Evolutionary conservation across 768 basidiomycete genomes (phyloP).

Genomic region (Naganishia onofrii): DNA sequence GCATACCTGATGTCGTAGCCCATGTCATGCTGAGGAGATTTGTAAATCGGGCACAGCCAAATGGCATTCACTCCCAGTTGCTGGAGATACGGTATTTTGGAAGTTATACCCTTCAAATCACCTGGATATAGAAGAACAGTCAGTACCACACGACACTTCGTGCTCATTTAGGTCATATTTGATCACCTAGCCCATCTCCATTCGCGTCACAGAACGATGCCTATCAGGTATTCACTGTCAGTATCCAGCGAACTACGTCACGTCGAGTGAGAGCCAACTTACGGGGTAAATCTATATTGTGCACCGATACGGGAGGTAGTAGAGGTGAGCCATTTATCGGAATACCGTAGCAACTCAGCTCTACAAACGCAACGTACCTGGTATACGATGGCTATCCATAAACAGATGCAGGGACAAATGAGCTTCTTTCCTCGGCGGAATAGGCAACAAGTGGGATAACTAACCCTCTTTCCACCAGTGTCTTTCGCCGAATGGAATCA

Average conservation of each 20-base stretch:
- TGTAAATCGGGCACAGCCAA: constrained; percentile 72
- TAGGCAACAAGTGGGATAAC: not conserved
- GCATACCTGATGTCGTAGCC: constrained; percentile 58
- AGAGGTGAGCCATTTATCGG: not conserved
- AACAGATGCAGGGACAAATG: not conserved
- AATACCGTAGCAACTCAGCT: not conserved
- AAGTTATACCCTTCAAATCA: constrained; percentile 65
- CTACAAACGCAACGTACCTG: constrained; percentile 51
- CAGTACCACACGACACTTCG: constrained; percentile 62
- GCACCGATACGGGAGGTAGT: not conserved
- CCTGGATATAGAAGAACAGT: constrained; percentile 67
- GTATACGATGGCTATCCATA: constrained; percentile 56
- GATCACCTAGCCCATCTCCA: constrained; percentile 61
- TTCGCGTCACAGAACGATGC: constrained; percentile 70
- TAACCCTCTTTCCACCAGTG: constrained; percentile 53
- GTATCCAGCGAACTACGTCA: not conserved
- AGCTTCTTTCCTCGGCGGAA: not conserved
- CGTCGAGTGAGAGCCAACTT: not conserved
- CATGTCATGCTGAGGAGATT: constrained; percentile 68
- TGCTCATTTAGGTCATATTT: not conserved
- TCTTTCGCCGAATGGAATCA: constrained; percentile 24
- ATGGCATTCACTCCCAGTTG: constrained; percentile 66
- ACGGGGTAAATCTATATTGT: constrained; percentile 15
- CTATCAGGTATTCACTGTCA: not conserved
- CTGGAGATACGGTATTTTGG: constrained; percentile 68